phyloP scores from a whole-genome alignment of 1,284 basidiomycete genomes.

The Microbotryum silenes-acaulis region DNA sequence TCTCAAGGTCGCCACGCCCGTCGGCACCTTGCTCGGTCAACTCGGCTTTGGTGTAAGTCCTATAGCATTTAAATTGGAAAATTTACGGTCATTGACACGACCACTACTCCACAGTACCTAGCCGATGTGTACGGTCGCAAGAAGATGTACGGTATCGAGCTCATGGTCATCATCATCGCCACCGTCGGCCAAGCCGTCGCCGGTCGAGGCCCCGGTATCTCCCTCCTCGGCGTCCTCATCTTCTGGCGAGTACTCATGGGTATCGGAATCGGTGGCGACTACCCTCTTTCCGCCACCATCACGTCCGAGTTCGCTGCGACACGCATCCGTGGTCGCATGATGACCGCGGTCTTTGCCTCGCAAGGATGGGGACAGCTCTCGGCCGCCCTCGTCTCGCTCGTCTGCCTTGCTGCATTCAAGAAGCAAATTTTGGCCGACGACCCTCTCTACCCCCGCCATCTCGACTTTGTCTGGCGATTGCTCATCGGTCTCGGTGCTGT shows the following conservation, averaged over 20 bases:
- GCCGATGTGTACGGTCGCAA: slow-evolving; percentile 67
- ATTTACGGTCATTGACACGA: no score
- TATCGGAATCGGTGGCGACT: slow-evolving; percentile 63
- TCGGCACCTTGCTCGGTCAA: slow-evolving; percentile 45
- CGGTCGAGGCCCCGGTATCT: slow-evolving; percentile 53
- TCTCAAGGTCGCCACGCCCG: slow-evolving; percentile 56
- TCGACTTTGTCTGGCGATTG: slow-evolving; percentile 48
- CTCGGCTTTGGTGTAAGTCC: no score
- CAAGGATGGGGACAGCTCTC: slow-evolving; percentile 48
- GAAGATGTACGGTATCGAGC: slow-evolving; percentile 60
- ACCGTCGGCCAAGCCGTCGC: slow-evolving; percentile 48
- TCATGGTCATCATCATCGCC: slow-evolving; percentile 54
- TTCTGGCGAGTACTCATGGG: slow-evolving; percentile 59
- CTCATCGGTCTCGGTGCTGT: slow-evolving; percentile 56
- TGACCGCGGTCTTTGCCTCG: slow-evolving; percentile 53
- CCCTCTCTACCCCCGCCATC: slow-evolving; percentile 31
- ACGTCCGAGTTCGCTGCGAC: slow-evolving; percentile 65
- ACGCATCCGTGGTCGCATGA: slow-evolving; percentile 61
- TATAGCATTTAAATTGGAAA: no score
- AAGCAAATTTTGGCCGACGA: slow-evolving; percentile 49
- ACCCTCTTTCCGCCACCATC: slow-evolving; percentile 58
- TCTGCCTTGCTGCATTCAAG: slow-evolving; percentile 64
- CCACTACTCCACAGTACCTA: slow-evolving; percentile 40
- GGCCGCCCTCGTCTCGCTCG: slow-evolving; percentile 61
- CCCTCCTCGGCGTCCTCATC: slow-evolving; percentile 63